Base-by-base conservation (phyloP, 2,329 filamentous ascomycete species). In the Colletotrichum sp. region DNA sequence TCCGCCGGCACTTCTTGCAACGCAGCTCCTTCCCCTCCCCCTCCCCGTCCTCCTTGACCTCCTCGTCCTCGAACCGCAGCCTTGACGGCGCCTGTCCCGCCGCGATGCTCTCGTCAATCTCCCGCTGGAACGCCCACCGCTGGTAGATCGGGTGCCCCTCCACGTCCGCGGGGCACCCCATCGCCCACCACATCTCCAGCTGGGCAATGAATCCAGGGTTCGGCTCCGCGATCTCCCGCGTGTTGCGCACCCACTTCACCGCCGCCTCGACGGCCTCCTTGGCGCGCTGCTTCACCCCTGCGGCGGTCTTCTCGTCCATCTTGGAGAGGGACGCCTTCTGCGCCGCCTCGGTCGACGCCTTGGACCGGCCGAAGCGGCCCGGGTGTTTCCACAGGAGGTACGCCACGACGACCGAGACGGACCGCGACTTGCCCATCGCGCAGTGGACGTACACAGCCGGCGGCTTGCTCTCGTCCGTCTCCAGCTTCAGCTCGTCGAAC, bases 371-470 rank as follows among this genome's bases (percentile, higher is more conserved):
- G 80, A 91, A 91, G 71, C 88, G 88, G 44, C 88, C 83, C 7
- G 91, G 90, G 79, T 92, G 89, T 79, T 90, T 91, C 85, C 91
- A 93, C 78, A 99, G 93, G 67, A 99, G 88, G 85, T 96, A 99
- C 77, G 97, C 96, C 74, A 98, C 90, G 71, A 95, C 90, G 79
- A 95, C 92, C 36, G 95, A 93, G 79, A 96, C 95, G 64, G 96
- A 99, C 75, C 97, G 95, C 39, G 96, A 98, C 86, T 98, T 98
- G 69, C 97, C 97, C 93, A 98, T 98, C 27, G 96, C 96, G 89
- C 97, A 98, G 86, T 90, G 89, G 12, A 92, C 90, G 72, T 89
- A 90, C 32, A 92, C 90, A 16, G 85, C 89, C 32, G 86, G 86
- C 76, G 75, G 78, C 39, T 52, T 25, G 9, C 61, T 62, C 77